A percentile compares a stretch with the other conserved stretches of the same genome.
Evolutionary conservation across 2,329 filamentous ascomycete species (phyloP).

Genomic region (Penicillium fuscoglaucum): DNA sequence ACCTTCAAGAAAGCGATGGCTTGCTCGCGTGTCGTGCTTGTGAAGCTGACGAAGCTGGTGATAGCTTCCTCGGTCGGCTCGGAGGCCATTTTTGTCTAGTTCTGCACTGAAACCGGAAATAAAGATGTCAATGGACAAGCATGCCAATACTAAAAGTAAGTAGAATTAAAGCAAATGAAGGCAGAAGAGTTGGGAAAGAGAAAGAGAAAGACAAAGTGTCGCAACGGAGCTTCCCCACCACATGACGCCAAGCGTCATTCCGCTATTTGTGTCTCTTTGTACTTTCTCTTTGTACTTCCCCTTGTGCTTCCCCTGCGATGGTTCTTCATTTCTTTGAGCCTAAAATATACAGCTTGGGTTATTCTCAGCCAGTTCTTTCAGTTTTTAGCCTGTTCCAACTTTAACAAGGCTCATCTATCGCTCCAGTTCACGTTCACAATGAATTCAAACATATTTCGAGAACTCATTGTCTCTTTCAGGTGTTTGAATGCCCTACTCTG

Average conservation of each 20-base stretch:
- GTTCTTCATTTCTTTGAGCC: conserved; percentile 1
- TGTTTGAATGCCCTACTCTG: not conserved
- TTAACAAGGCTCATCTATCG: not conserved
- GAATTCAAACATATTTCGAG: not conserved
- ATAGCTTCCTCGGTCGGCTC: conserved; percentile 46
- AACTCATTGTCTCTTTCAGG: not conserved
- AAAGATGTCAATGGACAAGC: not conserved
- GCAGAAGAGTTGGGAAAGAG: not conserved
- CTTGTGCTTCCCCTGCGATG: not conserved
- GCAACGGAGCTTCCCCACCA: conserved; percentile 27
- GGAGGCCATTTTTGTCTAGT: conserved; percentile 31
- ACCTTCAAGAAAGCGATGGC: conserved; percentile 47
- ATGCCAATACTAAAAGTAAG: not conserved
- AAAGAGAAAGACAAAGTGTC: conserved; percentile 3
- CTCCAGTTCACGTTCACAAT: not conserved
- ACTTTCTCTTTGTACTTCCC: conserved; percentile 3
- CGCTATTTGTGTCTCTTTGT: conserved; percentile 2
- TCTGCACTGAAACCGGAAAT: not conserved
- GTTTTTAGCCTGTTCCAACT: too few relatives aligned
- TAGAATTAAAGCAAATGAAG: conserved; percentile 2
- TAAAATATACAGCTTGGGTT: not conserved
- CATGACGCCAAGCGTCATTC: conserved; percentile 28
- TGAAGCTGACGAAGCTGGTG: conserved; percentile 43
- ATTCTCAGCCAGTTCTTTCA: not conserved
- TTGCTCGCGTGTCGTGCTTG: conserved; percentile 41